Evolutionary conservation across 2,329 filamentous ascomycete genomes (phyloP), one percentile per base, ranked within the genome.

Genomic region (Fusarium mangiferae): DNA sequence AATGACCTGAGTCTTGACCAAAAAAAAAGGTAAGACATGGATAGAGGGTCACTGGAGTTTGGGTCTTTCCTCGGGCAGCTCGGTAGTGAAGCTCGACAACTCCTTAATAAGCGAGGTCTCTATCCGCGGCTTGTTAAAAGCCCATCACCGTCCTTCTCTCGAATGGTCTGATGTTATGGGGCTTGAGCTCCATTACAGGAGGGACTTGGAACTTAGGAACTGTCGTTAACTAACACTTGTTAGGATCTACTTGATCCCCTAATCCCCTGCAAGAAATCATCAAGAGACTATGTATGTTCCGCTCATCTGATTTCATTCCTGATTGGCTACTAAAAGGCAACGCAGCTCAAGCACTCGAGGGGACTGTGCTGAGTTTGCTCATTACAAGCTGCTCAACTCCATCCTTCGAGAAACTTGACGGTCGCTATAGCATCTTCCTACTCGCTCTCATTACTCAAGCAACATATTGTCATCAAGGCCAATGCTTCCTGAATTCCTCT

Each of bases 61-160:
- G 28, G 82, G 84, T 42, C 46, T n/a, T 46, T 42, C 70, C 70
- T 70, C 33, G 33, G 33, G 33, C 33, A 33, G 33, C 33, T 33
- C 57, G 66, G 61, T 56, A 48, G 12, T n/a, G 41, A 24, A 15
- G 13, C 38, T 35, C 15, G 33, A 45, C 38, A 15, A 18, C 26
- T 22, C 24, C 24, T 28, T 39, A 41, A 39, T 39, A 41, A 39
- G 42, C 33, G 42, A 36, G 55, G 44, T 38, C 20, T 30, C 24
- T 49, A 20, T 18, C 41, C 42, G 42, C 28, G 55, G 41, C 42
- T 59, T 14, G 7, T 59, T n/a, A 20, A 58, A 20, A 30, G 33
- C 18, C 30, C 38, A 22, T 46, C 11, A 10, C 15, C 20, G 35
- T 41, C 35, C 36, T 41, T n/a, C 20, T 54, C 20, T 41, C 24